Percentiles rank a stretch among this genome's conserved stretches.
These are phyloP conservation scores for Yamadazyma ubonensis DNA, from an alignment of 805 yeast genomes.

Conservation along the genomic window DNA sequence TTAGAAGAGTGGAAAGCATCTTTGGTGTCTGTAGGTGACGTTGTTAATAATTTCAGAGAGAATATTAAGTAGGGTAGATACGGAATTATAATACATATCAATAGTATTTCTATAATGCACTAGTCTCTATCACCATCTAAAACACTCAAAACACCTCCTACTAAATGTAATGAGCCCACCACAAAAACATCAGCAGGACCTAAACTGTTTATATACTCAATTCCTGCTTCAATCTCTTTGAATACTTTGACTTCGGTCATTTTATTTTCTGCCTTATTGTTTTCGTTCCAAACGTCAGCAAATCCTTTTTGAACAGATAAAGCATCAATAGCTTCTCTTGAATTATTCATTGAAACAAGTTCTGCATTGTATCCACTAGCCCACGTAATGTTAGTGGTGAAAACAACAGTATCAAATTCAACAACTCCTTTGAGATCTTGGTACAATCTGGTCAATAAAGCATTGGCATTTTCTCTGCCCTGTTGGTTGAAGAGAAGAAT, in stretches of 20 bases:
- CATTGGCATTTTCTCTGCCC: conserved; percentile 73
- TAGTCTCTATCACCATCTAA: conserved; percentile 51
- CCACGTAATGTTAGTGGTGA: conserved; percentile 93
- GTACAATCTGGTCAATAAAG: conserved; percentile 56
- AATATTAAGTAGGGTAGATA: conserved; percentile 25
- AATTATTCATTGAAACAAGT: conserved; percentile 80
- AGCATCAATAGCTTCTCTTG: conserved; percentile 74
- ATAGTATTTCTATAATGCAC: background rate
- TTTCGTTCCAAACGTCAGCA: conserved; percentile 63
- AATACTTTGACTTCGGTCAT: conserved; percentile 50
- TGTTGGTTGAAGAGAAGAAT: conserved; percentile 91
- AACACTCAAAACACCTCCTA: conserved; percentile 90
- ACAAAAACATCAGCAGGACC: conserved; percentile 69
- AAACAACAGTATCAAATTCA: conserved; percentile 72
- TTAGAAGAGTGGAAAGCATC: conserved; percentile 41
- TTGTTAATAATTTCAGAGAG: conserved; percentile 44
- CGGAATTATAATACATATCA: conserved; percentile 3
- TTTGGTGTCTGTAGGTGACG: conserved; percentile 40
- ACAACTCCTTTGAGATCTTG: conserved; percentile 35
- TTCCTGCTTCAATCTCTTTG: conserved; percentile 68
- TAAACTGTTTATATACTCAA: conserved; percentile 20
- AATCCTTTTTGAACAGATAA: conserved; percentile 76
- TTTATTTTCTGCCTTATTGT: conserved; percentile 27
- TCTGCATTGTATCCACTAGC: conserved; percentile 82
- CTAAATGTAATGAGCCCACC: conserved; percentile 90